phyloP scores from a whole-genome alignment of 768 basidiomycete species.

The Leccinum pellstonianum region DNA sequence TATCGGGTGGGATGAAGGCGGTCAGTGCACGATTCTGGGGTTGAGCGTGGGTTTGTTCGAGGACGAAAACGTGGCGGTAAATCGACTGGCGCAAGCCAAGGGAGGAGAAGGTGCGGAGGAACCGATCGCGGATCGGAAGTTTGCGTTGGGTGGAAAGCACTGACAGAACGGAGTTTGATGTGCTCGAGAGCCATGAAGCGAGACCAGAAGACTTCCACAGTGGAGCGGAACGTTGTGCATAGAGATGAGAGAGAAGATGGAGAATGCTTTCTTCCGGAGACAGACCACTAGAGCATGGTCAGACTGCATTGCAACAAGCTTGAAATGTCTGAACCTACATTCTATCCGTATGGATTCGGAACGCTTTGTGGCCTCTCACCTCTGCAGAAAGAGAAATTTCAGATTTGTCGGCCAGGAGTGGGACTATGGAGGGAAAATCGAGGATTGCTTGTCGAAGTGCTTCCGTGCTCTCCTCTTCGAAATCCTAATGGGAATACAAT shows the following conservation, averaged over 20 bases:
- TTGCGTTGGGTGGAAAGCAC: constrained; percentile 35
- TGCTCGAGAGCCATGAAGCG: constrained; percentile 67
- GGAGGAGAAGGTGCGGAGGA: constrained; percentile 40
- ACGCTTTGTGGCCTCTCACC: constrained; percentile 59
- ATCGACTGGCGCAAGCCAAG: constrained; percentile 48
- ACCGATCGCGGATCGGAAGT: constrained; percentile 27
- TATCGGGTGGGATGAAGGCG: constrained; percentile 64
- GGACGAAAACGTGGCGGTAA: constrained; percentile 77
- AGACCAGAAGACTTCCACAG: constrained; percentile 79
- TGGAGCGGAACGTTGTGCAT: constrained; percentile 70
- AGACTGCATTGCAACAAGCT: background rate
- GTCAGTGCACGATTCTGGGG: constrained; percentile 47
- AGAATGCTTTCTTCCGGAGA: constrained; percentile 47
- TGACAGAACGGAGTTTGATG: constrained; percentile 40
- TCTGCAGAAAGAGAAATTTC: constrained; percentile 62
- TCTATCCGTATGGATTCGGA: constrained; percentile 68
- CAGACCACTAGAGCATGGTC: constrained; percentile 29
- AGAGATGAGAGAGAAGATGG: constrained; percentile 86
- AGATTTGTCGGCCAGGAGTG: constrained; percentile 82
- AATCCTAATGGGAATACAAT: constrained; percentile 38
- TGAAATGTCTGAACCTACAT: constrained; percentile 41
- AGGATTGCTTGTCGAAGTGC: constrained; percentile 73
- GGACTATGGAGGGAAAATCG: constrained; percentile 78
- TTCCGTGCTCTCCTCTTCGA: constrained; percentile 52
- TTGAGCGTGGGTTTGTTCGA: constrained; percentile 54